phyloP scores from a whole-genome alignment of 176 grass and related monocot species.

The Urochloa ruziziensis region DNA sequence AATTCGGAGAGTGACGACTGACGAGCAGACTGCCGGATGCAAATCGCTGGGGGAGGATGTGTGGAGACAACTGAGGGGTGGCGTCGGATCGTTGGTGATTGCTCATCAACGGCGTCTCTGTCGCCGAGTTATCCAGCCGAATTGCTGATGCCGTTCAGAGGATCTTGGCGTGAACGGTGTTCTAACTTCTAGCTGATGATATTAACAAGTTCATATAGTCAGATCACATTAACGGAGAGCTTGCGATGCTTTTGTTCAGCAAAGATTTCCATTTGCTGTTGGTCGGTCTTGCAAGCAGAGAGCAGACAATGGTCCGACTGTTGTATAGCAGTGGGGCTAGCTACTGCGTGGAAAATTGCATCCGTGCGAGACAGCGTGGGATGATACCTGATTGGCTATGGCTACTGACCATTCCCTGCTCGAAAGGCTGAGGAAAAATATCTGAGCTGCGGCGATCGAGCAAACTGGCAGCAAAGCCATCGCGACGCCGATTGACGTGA shows the following conservation, averaged over 20 bases:
- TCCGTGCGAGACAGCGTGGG: not conserved
- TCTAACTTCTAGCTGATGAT: too few relatives aligned
- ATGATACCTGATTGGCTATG: not conserved
- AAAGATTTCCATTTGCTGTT: not conserved
- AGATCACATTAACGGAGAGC: not conserved
- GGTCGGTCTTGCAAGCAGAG: not conserved
- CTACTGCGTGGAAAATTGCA: not conserved
- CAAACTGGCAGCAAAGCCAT: not conserved
- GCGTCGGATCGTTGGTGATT: conserved; percentile 1
- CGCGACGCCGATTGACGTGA: not conserved
- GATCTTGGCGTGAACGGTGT: not conserved
- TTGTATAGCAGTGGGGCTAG: not conserved
- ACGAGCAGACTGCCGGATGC: not conserved
- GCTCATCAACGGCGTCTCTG: conserved; percentile 32
- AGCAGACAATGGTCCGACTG: not conserved
- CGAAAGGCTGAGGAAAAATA: not conserved
- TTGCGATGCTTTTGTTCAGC: not conserved
- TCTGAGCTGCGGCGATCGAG: not conserved
- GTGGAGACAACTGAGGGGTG: conserved; percentile 23
- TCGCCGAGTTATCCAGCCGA: not conserved
- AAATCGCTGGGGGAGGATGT: not conserved
- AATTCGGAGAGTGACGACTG: not conserved
- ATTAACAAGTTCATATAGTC: not conserved
- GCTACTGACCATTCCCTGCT: not conserved
- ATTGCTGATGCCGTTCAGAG: not conserved